A percentile compares a stretch with the other conserved stretches of the same genome.
Evolutionary conservation across 2,329 filamentous ascomycete species (phyloP).

Genomic region (Pleoardoris graminearum): DNA sequence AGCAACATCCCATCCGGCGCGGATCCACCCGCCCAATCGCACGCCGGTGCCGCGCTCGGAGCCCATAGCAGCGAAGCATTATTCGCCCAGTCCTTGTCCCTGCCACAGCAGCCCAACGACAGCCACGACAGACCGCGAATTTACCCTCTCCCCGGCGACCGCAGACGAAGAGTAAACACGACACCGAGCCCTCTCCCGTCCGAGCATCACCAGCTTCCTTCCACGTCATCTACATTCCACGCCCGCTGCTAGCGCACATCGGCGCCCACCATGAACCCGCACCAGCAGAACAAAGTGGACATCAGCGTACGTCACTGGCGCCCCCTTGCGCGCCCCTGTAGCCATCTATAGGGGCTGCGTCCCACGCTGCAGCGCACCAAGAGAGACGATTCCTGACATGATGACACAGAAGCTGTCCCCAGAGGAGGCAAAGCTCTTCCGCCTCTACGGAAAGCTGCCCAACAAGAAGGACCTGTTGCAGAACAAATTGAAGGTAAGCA

Average conservation of each 20-base stretch:
- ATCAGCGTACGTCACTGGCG: slow-evolving; percentile 71
- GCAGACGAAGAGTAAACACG: slow-evolving; percentile 38
- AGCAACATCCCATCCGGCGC: slow-evolving; percentile 31
- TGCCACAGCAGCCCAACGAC: slow-evolving; percentile 25
- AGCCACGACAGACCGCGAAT: slow-evolving; percentile 18
- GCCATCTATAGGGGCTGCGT: slow-evolving; percentile 13
- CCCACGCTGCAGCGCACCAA: slow-evolving; percentile 7
- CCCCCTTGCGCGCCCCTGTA: slow-evolving; percentile 16
- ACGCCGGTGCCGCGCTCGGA: slow-evolving; percentile 24
- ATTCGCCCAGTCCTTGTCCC: slow-evolving; percentile 38
- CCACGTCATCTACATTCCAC: slow-evolving; percentile 20
- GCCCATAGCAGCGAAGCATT: slow-evolving; percentile 28
- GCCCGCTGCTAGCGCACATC: slow-evolving; percentile 14
- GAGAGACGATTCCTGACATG: slow-evolving; percentile 23
- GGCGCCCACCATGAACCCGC: slow-evolving; percentile 75
- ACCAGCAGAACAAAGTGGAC: slow-evolving; percentile 98
- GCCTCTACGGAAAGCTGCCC: slow-evolving; percentile 95
- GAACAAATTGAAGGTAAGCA: slow-evolving; percentile 84
- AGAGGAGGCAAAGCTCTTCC: slow-evolving; percentile 95
- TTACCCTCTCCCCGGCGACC: slow-evolving; percentile 20
- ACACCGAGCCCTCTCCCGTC: slow-evolving; percentile 9
- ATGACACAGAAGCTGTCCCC: slow-evolving; percentile 75
- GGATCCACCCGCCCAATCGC: slow-evolving; percentile 33
- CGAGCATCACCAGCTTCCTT: slow-evolving; percentile 15
- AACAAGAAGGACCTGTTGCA: slow-evolving; percentile 95